Base-by-base conservation (phyloP, 352 stramenopile genomes). In the Pythium diclinum region DNA sequence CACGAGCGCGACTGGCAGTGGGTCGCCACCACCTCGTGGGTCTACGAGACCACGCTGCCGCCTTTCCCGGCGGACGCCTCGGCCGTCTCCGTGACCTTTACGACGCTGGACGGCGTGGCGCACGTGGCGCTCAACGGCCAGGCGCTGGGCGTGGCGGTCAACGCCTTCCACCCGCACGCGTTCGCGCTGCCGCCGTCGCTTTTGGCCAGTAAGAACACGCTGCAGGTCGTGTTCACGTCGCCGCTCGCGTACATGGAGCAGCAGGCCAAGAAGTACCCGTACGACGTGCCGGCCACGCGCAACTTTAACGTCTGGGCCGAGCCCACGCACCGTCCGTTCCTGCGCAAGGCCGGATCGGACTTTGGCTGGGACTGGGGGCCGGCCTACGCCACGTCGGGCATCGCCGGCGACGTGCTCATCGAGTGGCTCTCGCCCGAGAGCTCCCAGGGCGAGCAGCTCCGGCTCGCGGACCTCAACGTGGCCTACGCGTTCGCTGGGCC, bases 311-410 rank as follows among this genome's bases (percentile, higher is more conserved):
- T 80, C 13, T 94, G 84, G 84, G 81, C 83, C 13, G 86, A 96
- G 59, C 81, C 84, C 11, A 87, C 86, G 19, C 73, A 88, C 28
- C 86, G 87, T 3, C 82, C 77, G 1, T 96, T 95, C 65, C 70
- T 94, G 10, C 83, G 87, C n/a, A 96, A 96, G 60, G 83, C 87
- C 0, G 85, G 85, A 0, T 91, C 83, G 8, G 87, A 94, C 63
- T 96, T 95, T 73, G 87, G 87, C 3, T 96, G 87, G 87, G 87
- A 96, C 59, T 96, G 87, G 87, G 87, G 87, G 0, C 87, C 86
- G 11, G 85, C 86, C 30, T 92, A 76, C 59, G 71, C 83, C 6
- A 88, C 79, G 13, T 72, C 76, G 7, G 86, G 86, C 5, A 88
- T 94, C 58, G 70, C 80, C 23, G 83, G 79, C 1, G n/a, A 33